phyloP scores from a whole-genome alignment of 2,329 filamentous ascomycete species.

The Aspergillus calidoustus region DNA sequence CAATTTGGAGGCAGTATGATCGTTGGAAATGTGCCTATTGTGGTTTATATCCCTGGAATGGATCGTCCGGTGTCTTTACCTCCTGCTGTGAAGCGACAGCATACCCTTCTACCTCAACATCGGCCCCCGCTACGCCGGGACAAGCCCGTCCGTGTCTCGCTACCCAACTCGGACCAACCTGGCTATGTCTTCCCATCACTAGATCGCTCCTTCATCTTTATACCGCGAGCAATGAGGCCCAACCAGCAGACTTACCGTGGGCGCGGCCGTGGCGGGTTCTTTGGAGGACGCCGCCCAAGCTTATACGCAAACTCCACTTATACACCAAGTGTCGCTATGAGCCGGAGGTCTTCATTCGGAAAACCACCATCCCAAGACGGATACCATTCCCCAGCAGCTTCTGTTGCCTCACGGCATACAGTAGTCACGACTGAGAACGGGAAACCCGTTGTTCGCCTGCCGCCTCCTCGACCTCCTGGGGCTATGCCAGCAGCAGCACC shows the following conservation, averaged over 20 bases:
- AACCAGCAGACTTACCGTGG: slow-evolving; percentile 80
- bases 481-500: slow-evolving; percentile 29
- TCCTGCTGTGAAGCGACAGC: slow-evolving; percentile 80
- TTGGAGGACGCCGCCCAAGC: slow-evolving; percentile 70
- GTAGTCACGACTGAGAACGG: slow-evolving; percentile 62
- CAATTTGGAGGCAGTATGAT: slow-evolving; percentile 82
- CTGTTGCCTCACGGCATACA: slow-evolving; percentile 71
- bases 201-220: slow-evolving; percentile 97
- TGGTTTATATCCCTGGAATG: slow-evolving; percentile 79
- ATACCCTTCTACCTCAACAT: slow-evolving; percentile 93
- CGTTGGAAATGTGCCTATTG: slow-evolving; percentile 82
- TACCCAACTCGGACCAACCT: slow-evolving; percentile 72
- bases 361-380: slow-evolving; percentile 71
- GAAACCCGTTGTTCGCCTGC: slow-evolving; percentile 81
- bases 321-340: slow-evolving; percentile 84
- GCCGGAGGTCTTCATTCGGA: slow-evolving; percentile 79
- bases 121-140: slow-evolving; percentile 91
- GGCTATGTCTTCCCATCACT: slow-evolving; percentile 89
- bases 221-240: slow-evolving; percentile 87
- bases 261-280: slow-evolving; percentile 71
- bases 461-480: slow-evolving; percentile 55
- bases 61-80: slow-evolving; percentile 71
- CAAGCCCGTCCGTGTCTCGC: slow-evolving; percentile 92
- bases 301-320: slow-evolving; percentile 80
- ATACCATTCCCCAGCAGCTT: slow-evolving; percentile 79